phyloP scores from a whole-genome alignment of 345 rosid genomes.

The Hevea brasiliensis region DNA sequence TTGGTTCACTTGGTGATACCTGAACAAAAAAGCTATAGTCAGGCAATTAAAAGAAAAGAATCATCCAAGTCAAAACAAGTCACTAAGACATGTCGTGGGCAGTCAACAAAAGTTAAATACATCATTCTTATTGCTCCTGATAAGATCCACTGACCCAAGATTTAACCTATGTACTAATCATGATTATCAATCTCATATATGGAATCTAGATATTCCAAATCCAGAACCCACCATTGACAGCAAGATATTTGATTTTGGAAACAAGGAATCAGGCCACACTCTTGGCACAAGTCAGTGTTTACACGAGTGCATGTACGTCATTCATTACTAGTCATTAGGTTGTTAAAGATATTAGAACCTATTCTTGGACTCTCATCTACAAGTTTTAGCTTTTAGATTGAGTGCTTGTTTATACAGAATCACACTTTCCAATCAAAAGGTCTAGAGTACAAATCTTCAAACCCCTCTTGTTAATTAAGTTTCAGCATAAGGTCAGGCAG shows the following conservation, averaged over 20 bases:
- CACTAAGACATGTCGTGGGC: background rate
- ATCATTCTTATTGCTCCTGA: background rate
- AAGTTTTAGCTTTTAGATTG: too few species aligned
- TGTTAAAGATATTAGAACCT: background rate
- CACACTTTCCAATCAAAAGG: too few species aligned
- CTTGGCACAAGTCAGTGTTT: background rate
- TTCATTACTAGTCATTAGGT: background rate
- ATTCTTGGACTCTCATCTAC: too few species aligned
- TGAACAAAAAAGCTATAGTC: conserved; percentile 24
- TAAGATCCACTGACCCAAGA: background rate
- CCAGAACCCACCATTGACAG: background rate
- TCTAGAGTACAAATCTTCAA: too few species aligned
- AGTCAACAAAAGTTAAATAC: background rate
- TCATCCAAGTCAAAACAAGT: background rate
- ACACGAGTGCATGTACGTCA: background rate
- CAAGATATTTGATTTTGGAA: background rate
- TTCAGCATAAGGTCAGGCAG: too few species aligned
- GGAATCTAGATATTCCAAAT: background rate
- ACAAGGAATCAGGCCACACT: background rate
- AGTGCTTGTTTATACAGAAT: too few species aligned
- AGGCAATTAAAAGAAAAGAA: background rate
- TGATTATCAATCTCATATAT: background rate
- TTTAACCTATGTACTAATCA: background rate
- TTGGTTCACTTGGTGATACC: conserved; percentile 55
- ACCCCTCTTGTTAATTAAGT: too few species aligned